Evolutionary conservation across 805 yeast genomes (phyloP).

Genomic region (Suhomyces sp.): DNA sequence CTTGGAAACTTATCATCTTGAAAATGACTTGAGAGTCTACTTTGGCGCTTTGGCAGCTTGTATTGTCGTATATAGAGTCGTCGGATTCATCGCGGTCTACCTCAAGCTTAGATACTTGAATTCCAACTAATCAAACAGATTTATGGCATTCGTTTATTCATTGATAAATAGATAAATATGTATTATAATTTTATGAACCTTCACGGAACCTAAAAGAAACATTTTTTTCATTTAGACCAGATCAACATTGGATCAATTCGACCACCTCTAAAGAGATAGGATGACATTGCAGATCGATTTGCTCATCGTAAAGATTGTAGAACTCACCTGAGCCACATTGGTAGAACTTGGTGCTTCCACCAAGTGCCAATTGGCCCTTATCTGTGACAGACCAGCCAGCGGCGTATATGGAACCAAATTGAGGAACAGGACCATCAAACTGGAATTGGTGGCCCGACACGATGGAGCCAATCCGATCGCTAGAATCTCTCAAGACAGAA

Average conservation of each 20-base stretch:
- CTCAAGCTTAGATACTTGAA: conserved; percentile 3
- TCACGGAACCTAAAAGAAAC: too few relatives aligned
- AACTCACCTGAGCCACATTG: conserved; percentile 42
- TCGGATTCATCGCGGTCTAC: conserved; percentile 21
- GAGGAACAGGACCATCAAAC: conserved; percentile 44
- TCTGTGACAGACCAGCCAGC: conserved; percentile 40
- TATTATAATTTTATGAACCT: conserved; percentile 1
- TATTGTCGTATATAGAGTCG: conserved; percentile 31
- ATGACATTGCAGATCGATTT: conserved; percentile 34
- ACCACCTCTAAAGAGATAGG: conserved; percentile 39
- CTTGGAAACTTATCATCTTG: conserved; percentile 30
- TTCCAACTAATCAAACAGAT: conserved; percentile 1
- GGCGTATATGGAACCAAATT: conserved; percentile 37
- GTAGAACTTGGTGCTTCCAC: conserved; percentile 30
- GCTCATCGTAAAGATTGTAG: conserved; percentile 36
- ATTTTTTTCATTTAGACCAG: conserved; percentile 1
- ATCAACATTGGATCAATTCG: conserved; percentile 29
- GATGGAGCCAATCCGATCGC: conserved; percentile 36
- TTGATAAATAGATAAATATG: conserved; percentile 1
- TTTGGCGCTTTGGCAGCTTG: conserved; percentile 39
- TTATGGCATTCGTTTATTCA: too few relatives aligned
- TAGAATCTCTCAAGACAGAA: conserved; percentile 31
- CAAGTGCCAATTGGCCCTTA: conserved; percentile 34
- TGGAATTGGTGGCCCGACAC: conserved; percentile 40
- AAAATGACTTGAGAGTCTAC: conserved; percentile 23